Conservation (phyloP, 345 rosid genomes). For the Citrus australasica region DNA sequence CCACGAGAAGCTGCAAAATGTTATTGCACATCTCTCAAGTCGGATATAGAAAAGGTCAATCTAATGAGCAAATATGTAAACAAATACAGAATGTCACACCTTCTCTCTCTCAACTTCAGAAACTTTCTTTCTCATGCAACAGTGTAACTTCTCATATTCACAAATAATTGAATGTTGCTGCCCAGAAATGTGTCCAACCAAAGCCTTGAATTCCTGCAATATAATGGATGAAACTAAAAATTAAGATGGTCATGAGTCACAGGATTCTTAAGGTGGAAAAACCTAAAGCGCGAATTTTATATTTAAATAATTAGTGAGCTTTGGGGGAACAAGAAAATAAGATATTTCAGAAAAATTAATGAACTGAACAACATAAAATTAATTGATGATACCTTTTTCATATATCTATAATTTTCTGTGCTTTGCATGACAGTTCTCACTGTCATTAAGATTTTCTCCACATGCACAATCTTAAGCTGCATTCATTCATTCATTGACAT, state of each 20-base stretch:
- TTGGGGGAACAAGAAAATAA: neutral
- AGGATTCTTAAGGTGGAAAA: neutral
- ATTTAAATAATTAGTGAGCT: neutral
- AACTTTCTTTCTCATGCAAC: constrained; percentile 41
- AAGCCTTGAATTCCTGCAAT: constrained; percentile 62
- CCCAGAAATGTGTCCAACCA: constrained; percentile 37
- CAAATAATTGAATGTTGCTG: constrained; percentile 43
- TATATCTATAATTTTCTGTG: neutral
- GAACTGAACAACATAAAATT: neutral
- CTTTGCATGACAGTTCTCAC: neutral
- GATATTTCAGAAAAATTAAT: neutral
- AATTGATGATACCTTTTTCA: neutral
- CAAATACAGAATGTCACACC: constrained; percentile 30
- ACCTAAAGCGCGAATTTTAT: neutral
- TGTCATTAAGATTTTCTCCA: neutral
- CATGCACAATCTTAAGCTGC: neutral
- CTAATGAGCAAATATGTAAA: neutral
- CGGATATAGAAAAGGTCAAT: neutral
- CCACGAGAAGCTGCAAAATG: constrained; percentile 46
- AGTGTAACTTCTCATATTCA: constrained; percentile 38
- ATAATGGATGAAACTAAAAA: constrained; percentile 7
- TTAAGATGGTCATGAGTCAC: neutral
- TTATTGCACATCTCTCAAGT: neutral
- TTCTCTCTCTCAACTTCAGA: constrained; percentile 58
- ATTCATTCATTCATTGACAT: neutral